A percentile compares a stretch with the other conserved stretches of the same genome.
Conservation (phyloP, 306 rosid genomes). For the Medicago lupulina region DNA sequence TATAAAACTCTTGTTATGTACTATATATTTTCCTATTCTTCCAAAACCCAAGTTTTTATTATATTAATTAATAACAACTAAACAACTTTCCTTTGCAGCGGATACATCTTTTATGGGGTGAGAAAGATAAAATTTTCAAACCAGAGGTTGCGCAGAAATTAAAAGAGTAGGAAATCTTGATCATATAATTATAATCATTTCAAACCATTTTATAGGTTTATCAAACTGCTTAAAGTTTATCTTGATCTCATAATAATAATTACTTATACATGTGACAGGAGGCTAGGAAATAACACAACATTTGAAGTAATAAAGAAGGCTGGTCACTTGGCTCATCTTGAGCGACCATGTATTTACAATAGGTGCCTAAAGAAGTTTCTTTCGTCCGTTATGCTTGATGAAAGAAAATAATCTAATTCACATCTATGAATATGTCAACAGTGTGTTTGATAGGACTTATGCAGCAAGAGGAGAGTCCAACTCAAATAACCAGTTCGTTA, state of each 20-base stretch:
- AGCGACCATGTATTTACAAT: slow-evolving; percentile 54
- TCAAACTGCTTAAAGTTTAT: not conserved
- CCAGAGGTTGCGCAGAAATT: slow-evolving; percentile 57
- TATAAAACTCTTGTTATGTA: too few relatives aligned
- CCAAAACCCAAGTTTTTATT: not conserved
- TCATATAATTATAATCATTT: not conserved
- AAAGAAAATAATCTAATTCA: not conserved
- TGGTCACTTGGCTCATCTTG: slow-evolving; percentile 75
- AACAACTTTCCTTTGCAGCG: slow-evolving; percentile 44
- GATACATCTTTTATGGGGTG: slow-evolving; percentile 84
- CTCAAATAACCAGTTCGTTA: too few relatives aligned
- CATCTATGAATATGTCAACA: not conserved
- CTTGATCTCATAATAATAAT: not conserved
- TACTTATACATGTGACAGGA: not conserved
- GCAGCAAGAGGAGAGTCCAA: too few relatives aligned
- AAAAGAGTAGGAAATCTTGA: slow-evolving; percentile 54
- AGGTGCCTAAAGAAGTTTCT: slow-evolving; percentile 37
- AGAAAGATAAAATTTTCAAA: slow-evolving; percentile 67
- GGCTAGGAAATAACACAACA: slow-evolving; percentile 51
- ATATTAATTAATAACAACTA: not conserved
- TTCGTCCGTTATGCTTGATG: not conserved
- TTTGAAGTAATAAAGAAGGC: slow-evolving; percentile 55
- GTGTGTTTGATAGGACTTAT: not conserved
- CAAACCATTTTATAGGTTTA: not conserved
- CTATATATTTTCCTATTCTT: not conserved